Evolutionary conservation across 2,329 filamentous ascomycete genomes (phyloP), one percentile per base, ranked within the genome.

Genomic region (Lachnellula subtilissima): DNA sequence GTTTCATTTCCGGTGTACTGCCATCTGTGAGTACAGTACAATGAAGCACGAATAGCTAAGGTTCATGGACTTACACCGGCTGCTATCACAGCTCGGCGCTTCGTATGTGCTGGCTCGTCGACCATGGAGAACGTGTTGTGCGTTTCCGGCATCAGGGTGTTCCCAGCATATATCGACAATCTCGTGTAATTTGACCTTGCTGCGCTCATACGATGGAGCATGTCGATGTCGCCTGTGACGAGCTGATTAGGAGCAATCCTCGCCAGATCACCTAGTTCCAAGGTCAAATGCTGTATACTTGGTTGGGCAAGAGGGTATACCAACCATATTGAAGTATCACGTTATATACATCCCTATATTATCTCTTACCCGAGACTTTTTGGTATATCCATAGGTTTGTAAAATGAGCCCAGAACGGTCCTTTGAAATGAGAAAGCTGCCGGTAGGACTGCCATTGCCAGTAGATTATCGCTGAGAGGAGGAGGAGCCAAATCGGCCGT

Each of bases 1-100:
- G 80, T 79, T 48, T 82, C 80, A 60, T 78, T 78, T 5, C 61
- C 60, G 8, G 79, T 80, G 58, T 81, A 83, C 79, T 79, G 48
- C 12, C 12, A 12, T 40, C 36, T 25, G 19, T 40, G 25, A 47
- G 17, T 56, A 50, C 14, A 51, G 48, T 47, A 37, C 5, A 9
- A 49, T 46, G 12, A 5, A 5, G 14, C 25, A 7, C n/a, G 45
- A 12, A 14, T 12, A 63, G 6, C 1, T 25, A 25, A 25, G 17
- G 7, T 23, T 23, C 28, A 37, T 28, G 14, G 17, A 71, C 53
- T 42, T 69, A 77, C 78, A 19, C 78, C 81, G 2, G 76, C 70
- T 5, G 76, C 74, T 72, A 83, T 76, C 60, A 80, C 78, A 14
- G 75, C 73, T n/a, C 74, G 71, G 42, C 78, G 65, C 50, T 67